phyloP scores from a whole-genome alignment of 225 moss, liverwort and hornwort genomes.

The Climacium dendroides region DNA sequence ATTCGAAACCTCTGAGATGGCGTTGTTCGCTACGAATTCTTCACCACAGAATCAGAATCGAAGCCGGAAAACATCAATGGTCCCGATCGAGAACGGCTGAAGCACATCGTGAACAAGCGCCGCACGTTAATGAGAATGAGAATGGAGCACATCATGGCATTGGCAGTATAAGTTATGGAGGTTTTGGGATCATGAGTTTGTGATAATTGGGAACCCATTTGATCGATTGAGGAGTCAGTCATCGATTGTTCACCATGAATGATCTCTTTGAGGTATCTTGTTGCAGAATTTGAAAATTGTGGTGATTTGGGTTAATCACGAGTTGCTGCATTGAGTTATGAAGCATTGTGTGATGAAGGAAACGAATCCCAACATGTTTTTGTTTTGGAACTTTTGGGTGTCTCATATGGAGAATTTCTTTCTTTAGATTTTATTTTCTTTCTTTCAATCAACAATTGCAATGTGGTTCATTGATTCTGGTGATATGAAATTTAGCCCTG shows the following conservation, averaged over 20 bases:
- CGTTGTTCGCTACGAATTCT: background rate
- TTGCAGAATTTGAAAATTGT: background rate
- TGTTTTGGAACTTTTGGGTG: background rate
- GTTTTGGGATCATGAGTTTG: background rate
- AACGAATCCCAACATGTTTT: background rate
- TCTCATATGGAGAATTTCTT: background rate
- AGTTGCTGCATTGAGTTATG: background rate
- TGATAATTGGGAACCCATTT: background rate
- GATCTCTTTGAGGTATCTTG: constrained; percentile 19
- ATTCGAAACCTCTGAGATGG: background rate
- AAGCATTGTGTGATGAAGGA: background rate
- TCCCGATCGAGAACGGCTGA: background rate
- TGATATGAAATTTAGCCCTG: background rate
- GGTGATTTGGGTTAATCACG: background rate
- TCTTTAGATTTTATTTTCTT: background rate
- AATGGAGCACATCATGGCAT: background rate
- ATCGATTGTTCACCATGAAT: background rate
- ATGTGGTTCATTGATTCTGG: background rate
- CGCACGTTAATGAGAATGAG: background rate
- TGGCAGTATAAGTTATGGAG: background rate
- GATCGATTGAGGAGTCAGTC: background rate
- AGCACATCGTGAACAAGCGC: background rate
- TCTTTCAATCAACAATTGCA: background rate
- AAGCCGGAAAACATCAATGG: background rate
- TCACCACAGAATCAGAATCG: background rate